These are phyloP conservation scores for Rhynchospora tenuis DNA, from an alignment of 176 grass and related monocot species.

Conservation along the genomic window DNA sequence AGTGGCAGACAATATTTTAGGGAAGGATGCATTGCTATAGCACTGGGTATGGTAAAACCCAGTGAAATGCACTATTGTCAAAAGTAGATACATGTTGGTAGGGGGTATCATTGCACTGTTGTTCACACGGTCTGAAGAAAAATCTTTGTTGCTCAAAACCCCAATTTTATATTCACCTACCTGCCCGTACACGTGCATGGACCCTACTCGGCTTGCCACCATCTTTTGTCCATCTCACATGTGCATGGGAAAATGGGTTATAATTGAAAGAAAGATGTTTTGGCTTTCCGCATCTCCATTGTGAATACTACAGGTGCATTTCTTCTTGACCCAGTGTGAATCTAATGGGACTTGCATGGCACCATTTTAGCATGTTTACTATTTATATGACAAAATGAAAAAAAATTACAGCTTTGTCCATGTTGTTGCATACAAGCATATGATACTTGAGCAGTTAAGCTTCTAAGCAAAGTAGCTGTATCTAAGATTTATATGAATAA, in stretches of 20 bases:
- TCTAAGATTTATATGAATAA: background rate
- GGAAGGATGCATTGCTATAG: background rate
- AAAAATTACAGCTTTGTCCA: too few relatives aligned
- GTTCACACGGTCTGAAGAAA: constrained; percentile 11
- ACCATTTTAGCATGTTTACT: background rate
- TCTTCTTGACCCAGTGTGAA: background rate
- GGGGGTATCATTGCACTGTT: background rate
- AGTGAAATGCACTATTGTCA: background rate
- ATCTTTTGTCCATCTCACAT: constrained; percentile 14
- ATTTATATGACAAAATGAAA: background rate
- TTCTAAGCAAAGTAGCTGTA: background rate
- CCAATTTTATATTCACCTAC: constrained; percentile 11
- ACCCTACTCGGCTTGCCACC: constrained; percentile 24
- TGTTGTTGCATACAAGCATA: background rate
- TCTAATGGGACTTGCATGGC: background rate
- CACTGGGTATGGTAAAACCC: background rate
- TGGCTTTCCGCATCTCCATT: background rate
- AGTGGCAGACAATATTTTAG: background rate
- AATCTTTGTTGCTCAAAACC: constrained; percentile 3
- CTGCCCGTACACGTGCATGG: constrained; percentile 8
- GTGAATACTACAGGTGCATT: background rate
- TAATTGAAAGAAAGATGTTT: background rate
- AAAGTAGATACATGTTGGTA: background rate
- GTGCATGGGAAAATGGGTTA: background rate
- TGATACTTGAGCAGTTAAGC: background rate